A percentile compares a stretch with the other conserved stretches of the same genome.
These are phyloP conservation scores for Sporothrix schenckii DNA, from an alignment of 2,329 filamentous ascomycete genomes.

Conservation along the genomic window DNA sequence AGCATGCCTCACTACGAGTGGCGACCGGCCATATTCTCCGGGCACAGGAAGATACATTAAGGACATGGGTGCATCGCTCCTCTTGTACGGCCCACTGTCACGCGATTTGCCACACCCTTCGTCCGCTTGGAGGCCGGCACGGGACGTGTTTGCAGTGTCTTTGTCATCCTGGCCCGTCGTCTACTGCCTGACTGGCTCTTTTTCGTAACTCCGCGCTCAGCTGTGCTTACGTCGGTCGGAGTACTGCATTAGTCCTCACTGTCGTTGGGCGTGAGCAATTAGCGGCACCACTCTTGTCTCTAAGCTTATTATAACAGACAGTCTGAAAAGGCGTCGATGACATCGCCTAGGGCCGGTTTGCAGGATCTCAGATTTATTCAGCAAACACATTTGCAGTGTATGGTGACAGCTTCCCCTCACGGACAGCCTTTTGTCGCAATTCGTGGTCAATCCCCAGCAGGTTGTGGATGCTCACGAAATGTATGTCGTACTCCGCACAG, in stretches of 20 bases:
- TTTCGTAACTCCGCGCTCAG: background rate
- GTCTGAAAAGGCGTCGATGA: too few relatives aligned
- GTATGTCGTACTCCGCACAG: background rate
- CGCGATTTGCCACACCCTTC: background rate
- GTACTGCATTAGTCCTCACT: background rate
- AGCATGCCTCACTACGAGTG: conserved; percentile 44
- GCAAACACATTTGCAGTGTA: background rate
- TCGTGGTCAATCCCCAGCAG: background rate
- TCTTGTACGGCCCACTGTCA: too few relatives aligned
- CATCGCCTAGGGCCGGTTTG: background rate
- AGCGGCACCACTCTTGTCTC: background rate
- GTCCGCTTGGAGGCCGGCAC: background rate
- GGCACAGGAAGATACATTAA: too few relatives aligned
- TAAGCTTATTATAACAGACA: too few relatives aligned
- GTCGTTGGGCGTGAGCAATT: background rate
- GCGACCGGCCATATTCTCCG: too few relatives aligned
- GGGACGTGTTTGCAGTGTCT: background rate
- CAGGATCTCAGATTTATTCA: background rate
- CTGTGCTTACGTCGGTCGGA: background rate
- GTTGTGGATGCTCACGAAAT: too few relatives aligned
- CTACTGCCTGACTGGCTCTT: too few relatives aligned
- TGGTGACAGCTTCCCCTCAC: background rate
- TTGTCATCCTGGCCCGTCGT: background rate
- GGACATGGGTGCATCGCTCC: too few relatives aligned
- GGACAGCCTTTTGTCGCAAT: background rate